Evolutionary conservation across 345 rosid genomes (phyloP).

Genomic region (Limnanthes douglasii): DNA sequence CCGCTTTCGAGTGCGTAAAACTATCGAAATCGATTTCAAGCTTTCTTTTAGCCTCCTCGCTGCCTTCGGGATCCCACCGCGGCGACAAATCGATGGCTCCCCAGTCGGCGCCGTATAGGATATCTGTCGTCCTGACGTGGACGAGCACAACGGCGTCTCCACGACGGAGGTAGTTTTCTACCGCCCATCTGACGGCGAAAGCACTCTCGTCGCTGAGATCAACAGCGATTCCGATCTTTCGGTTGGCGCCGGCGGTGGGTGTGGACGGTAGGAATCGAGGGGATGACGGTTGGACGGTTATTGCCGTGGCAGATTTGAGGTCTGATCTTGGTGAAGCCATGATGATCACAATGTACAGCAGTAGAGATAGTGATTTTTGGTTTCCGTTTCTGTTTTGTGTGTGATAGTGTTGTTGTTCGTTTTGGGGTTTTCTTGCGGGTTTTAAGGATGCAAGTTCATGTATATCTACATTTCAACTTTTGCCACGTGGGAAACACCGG

Average conservation of each 20-base stretch:
- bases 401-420: too few species aligned
- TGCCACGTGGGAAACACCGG: too few species aligned
- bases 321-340: too few species aligned
- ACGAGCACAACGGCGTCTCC: constrained; percentile 47
- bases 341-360: too few species aligned
- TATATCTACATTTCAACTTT: too few species aligned
- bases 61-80: too few species aligned
- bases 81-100: too few species aligned
- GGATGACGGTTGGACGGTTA: constrained; percentile 12
- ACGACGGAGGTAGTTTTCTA: constrained; percentile 48
- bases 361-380: too few species aligned
- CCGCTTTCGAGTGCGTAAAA: constrained; percentile 45
- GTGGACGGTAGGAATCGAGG: constrained; percentile 13
- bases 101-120: constrained; percentile 69
- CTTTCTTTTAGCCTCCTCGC: constrained; percentile 30
- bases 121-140: constrained; percentile 45
- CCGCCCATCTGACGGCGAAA: constrained; percentile 51
- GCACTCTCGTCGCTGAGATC: constrained; percentile 66
- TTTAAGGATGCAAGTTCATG: too few species aligned
- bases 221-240: constrained; percentile 52
- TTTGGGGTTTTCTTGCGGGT: too few species aligned
- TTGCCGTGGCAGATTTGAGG: too few species aligned
- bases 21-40: constrained; percentile 63
- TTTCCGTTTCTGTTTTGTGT: too few species aligned
- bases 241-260: constrained; percentile 26